Evolutionary conservation across 805 yeast species (phyloP), one percentile per base, ranked within the genome.

Genomic region (Wickerhamiella lipophila): DNA sequence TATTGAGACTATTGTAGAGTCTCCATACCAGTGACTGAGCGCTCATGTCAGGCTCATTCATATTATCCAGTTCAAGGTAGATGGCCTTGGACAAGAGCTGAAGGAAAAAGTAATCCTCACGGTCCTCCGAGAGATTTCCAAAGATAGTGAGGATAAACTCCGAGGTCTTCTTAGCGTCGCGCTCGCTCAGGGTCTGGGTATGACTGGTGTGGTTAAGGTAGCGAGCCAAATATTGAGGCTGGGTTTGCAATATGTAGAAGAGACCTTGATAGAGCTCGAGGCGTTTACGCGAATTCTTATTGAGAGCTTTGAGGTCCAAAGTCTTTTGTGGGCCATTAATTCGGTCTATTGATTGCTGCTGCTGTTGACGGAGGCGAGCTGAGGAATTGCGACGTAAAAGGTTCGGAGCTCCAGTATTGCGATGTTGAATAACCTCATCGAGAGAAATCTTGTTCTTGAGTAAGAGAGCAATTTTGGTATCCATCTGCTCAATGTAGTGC

Each of bases 221-320:
- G 30, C 85, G 62, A 1, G 78, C 70, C 59, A 88, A 71, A 58
- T 89, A 89, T 0, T 64, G 61, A 0, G 95, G 83, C 57, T 84
- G 85, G 0, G 94, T 83, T 61, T 92, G 97, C 40, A 92, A 63
- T 22, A 89, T 65, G 59, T 81, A 92, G 56, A 92, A 79, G 46
- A 89, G 60, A 19, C 83, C 81, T 56, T 81, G 95, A 63, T 82
- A 83, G 1, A 77, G 63, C 52, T 80, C 87, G 46, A 79, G 68
- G 51, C 84, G 70, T 27, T 65, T 59, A 25, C 72, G 58, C 5
- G 70, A 59, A 3, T 67, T 46, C 55, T 67, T 68, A 51, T 63
- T 65, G 26, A 69, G 59, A 0, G 68, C 63, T 48, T 60, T 64
- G 42, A 66, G 54, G 47, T 68, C 68, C 50, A 66, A 63, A 22